Conservation (phyloP, 1,284 basidiomycete genomes). For the Butyriboletus appendiculatus region DNA sequence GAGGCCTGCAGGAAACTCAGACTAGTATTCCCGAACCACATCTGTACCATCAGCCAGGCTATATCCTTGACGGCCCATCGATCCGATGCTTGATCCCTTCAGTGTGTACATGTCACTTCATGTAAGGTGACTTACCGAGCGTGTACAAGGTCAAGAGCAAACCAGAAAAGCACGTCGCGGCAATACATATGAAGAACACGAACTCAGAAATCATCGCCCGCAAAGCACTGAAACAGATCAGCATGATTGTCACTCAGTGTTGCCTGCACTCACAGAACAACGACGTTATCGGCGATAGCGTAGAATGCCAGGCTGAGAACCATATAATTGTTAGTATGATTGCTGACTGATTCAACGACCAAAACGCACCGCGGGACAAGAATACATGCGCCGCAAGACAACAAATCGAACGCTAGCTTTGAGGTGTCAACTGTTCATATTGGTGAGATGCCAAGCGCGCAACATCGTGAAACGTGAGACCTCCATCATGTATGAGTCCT, state of each 20-base stretch:
- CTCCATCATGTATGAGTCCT: constrained; percentile 57
- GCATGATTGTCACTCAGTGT: neutral
- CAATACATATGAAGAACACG: constrained; percentile 82
- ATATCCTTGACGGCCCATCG: constrained; percentile 71
- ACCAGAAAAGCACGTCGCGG: constrained; percentile 84
- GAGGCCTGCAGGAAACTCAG: constrained; percentile 67
- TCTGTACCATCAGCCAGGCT: constrained; percentile 79
- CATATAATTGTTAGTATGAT: neutral
- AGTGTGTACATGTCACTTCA: constrained; percentile 6
- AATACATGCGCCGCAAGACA: constrained; percentile 85
- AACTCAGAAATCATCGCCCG: constrained; percentile 80
- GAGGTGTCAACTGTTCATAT: constrained; percentile 50
- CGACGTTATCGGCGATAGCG: constrained; percentile 79
- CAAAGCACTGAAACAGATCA: constrained; percentile 52
- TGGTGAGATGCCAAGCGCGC: constrained; percentile 9
- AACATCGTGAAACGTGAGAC: constrained; percentile 37
- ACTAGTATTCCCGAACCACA: constrained; percentile 83
- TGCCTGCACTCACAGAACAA: constrained; percentile 62
- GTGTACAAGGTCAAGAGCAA: constrained; percentile 84
- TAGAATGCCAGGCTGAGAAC: constrained; percentile 74
- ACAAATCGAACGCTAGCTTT: constrained; percentile 77
- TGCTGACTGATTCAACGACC: neutral
- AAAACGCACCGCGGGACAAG: constrained; percentile 71
- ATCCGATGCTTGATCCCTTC: constrained; percentile 40
- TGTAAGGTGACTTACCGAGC: constrained; percentile 48